These are phyloP conservation scores for Acacia concinna DNA, from an alignment of 331 rosid species.

Conservation along the genomic window DNA sequence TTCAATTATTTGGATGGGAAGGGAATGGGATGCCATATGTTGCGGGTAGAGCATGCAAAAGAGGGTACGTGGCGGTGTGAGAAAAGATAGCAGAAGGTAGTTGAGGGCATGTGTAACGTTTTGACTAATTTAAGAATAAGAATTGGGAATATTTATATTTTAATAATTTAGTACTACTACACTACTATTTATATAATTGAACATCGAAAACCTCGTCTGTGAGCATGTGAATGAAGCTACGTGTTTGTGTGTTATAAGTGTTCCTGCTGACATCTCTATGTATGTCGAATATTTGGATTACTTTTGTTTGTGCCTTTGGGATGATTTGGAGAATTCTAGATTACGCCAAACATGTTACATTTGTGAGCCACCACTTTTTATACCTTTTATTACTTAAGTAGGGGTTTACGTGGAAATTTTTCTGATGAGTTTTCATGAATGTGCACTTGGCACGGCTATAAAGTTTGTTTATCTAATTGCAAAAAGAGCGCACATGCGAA, in stretches of 20 bases:
- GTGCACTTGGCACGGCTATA: too few relatives aligned
- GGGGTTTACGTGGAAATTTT: too few relatives aligned
- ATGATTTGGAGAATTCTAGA: slow-evolving; percentile 11
- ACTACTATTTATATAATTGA: too few relatives aligned
- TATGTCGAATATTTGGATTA: neutral
- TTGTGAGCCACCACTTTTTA: neutral
- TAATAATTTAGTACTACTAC: too few relatives aligned
- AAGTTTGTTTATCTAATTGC: too few relatives aligned
- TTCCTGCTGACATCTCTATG: neutral
- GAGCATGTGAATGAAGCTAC: neutral
- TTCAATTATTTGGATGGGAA: neutral
- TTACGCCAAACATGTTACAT: neutral
- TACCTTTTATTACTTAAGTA: too few relatives aligned
- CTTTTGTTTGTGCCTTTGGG: neutral
- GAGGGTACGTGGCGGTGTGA: slow-evolving; percentile 71
- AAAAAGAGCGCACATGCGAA: too few relatives aligned
- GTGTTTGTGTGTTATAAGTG: neutral
- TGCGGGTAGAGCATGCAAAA: slow-evolving; percentile 79
- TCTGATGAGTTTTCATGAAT: too few relatives aligned
- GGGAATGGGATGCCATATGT: neutral
- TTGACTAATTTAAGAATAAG: neutral
- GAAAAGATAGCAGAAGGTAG: slow-evolving; percentile 7
- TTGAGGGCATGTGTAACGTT: slow-evolving; percentile 33
- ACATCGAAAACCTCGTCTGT: neutral
- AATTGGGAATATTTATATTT: neutral